A percentile compares a stretch with the other conserved stretches of the same genome.
Evolutionary conservation across 2,329 filamentous ascomycete genomes (phyloP).

Genomic region (Thyridium curvatum): DNA sequence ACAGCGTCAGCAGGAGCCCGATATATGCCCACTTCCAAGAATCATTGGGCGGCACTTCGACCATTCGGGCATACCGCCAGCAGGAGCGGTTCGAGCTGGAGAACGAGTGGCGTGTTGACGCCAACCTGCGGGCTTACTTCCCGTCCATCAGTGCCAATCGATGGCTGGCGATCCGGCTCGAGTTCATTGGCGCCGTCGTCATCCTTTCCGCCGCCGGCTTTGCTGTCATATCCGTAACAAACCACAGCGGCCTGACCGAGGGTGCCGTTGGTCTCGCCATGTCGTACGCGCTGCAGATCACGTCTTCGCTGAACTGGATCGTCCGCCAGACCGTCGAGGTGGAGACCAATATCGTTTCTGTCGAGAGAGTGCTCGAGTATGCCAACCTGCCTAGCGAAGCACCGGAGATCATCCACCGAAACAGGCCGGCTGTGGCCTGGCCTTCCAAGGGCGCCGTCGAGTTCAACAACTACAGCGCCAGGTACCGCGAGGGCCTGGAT

Average conservation of each 20-base stretch:
- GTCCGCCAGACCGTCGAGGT: constrained; percentile 97
- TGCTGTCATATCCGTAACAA: constrained; percentile 72
- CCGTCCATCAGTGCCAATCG: constrained; percentile 90
- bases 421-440: constrained; percentile 84
- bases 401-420: constrained; percentile 84
- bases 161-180: constrained; percentile 90
- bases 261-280: constrained; percentile 88
- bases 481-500: constrained; percentile 85
- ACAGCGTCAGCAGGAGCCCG: constrained; percentile 91
- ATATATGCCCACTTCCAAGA: constrained; percentile 99
- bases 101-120: constrained; percentile 96
- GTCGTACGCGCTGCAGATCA: constrained; percentile 97
- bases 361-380: constrained; percentile 96
- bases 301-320: constrained; percentile 97
- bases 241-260: constrained; percentile 53
- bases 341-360: constrained; percentile 99
- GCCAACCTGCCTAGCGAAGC: constrained; percentile 86
- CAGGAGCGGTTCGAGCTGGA: constrained; percentile 81
- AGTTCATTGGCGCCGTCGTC: constrained; percentile 92
- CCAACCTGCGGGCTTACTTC: constrained; percentile 90
- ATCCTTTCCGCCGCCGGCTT: constrained; percentile 84
- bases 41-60: constrained; percentile 86
- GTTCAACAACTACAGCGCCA: constrained; percentile 90
- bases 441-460: constrained; percentile 81
- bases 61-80: constrained; percentile 91